Evolutionary conservation across 2,329 filamentous ascomycete species (phyloP), one percentile per base, ranked within the genome.

Genomic region (Alternaria sp.): DNA sequence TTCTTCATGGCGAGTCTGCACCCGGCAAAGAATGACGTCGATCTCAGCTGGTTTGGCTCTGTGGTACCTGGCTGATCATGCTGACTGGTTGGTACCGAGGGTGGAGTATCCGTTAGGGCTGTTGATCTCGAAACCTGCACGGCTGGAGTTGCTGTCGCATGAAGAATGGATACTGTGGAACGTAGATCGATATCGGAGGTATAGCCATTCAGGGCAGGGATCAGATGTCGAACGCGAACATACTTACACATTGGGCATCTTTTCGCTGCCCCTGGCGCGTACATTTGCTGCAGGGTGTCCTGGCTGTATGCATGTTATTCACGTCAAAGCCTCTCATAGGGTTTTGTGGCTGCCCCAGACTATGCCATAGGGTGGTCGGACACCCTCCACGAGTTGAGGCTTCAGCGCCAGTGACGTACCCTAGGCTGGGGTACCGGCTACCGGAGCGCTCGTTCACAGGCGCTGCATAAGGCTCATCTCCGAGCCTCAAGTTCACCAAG

Each of bases 401-500:
- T 62, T 36, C 15, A 51, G 49, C 58, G 40, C 45, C 50, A 46
- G 66, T 76, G 73, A 76, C 74, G 74, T 76, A 69, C 67, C 62
- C 47, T 15, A 45, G 46, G 32, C 66, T 67, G 52, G 60, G 62
- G 44, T 64, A 32, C 36, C 55, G 54, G 50, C 51, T 62, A 63
- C 62, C 54, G 62, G 59, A 57, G 65, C 45, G 45, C 45, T 63
- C 54, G 66, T 66, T 64, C 58, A 61, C 61, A 67, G 51, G 28
- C 26, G 30, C 60, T 28, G 73, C 73, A 76, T 74, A 67, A 58
- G 62, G 45, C 60, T 75, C 71, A 74, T 77, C 62, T 74, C 72
- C 73, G 66, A 32, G 55, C 28, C 54, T 26, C 61, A 63, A 40
- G 54, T 23, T 63, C 50, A 54, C 54, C 66, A 71, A 55, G 43